Conservation (phyloP, 805 yeast genomes). For the Candida cerambycidarum region DNA sequence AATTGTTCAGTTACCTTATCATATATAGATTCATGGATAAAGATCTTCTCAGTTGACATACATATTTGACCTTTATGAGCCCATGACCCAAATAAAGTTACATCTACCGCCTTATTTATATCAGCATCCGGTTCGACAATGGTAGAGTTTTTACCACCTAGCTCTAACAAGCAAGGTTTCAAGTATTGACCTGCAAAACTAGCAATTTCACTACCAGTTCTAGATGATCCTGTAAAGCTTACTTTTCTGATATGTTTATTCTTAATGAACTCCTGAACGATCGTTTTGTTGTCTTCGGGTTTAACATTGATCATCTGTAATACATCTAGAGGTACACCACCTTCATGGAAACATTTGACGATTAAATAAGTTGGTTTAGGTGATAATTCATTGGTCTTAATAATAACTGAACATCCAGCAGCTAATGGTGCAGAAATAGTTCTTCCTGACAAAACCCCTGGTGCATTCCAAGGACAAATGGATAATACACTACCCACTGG, state of each 20-base stretch:
- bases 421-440: slow-evolving; percentile 45
- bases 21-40: slow-evolving; percentile 34
- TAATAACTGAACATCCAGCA: slow-evolving; percentile 49
- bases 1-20: slow-evolving; percentile 25
- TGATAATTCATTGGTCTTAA: slow-evolving; percentile 42
- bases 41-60: slow-evolving; percentile 44
- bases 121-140: slow-evolving; percentile 35
- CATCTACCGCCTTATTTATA: slow-evolving; percentile 28
- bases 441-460: slow-evolving; percentile 39
- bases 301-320: slow-evolving; percentile 34
- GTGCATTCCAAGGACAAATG: slow-evolving; percentile 52
- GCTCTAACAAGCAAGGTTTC: slow-evolving; percentile 44
- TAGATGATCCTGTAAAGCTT: slow-evolving; percentile 49
- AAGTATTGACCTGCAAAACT: slow-evolving; percentile 33
- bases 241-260: slow-evolving; percentile 32
- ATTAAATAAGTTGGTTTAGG: slow-evolving; percentile 32
- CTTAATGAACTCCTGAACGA: slow-evolving; percentile 21
- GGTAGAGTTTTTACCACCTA: slow-evolving; percentile 46
- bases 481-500: slow-evolving; percentile 49
- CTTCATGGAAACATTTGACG: slow-evolving; percentile 32
- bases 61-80: slow-evolving; percentile 49
- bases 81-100: slow-evolving; percentile 36
- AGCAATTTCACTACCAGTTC: slow-evolving; percentile 38
- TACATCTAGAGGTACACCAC: slow-evolving; percentile 39
- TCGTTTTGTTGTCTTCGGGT: slow-evolving; percentile 22